Evolutionary conservation across 1,284 basidiomycete species (phyloP), one percentile per base, ranked within the genome.

Genomic region (Ceratobasidium sp.): DNA sequence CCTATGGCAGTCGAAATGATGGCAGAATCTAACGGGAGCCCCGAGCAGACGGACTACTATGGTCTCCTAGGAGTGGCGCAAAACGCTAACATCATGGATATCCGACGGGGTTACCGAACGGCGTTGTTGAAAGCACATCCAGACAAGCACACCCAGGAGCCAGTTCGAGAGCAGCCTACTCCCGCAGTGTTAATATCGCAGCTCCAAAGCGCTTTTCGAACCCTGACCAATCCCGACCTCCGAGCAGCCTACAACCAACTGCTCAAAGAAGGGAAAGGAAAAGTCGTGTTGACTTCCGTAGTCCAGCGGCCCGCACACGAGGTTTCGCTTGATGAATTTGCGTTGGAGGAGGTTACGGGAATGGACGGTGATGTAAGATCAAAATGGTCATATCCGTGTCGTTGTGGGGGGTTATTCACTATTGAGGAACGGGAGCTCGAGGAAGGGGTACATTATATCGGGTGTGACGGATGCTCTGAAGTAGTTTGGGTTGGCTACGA

Each of bases 401-500:
- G 93, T 20, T 94, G 93, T 82, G 92, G 93, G 64, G 91, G 91
- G 1, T 79, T 59, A 16, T 94, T 93, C 81, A 83, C 81, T 35
- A 89, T 94, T 68, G 86, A 85, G 0, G 87, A 88, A 78, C 82
- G 81, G 1, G 88, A 91, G 77, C 87, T 94, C 86, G 92, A 94
- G 79, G 84, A 84, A 1, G 93, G 89, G 14, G 85, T 86, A 57
- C 93, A 94, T 83, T 85, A 94, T 14, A 84, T 93, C 10, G 90
- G 88, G 0, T 94, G 93, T 80, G 88, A 84, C 77, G 89, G 88
- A 76, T 94, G 93, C 81, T 94, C 93, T 18, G 93, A 94, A 83
- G 89, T 89, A 4, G 86, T 94, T 1, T 94, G 93, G 92, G 91
- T 90, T 23, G 93, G 93, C 2, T 94, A 93, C 81, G 91, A 93